phyloP scores from a whole-genome alignment of 805 yeast genomes.

The Zygosaccharomyces rouxii region DNA sequence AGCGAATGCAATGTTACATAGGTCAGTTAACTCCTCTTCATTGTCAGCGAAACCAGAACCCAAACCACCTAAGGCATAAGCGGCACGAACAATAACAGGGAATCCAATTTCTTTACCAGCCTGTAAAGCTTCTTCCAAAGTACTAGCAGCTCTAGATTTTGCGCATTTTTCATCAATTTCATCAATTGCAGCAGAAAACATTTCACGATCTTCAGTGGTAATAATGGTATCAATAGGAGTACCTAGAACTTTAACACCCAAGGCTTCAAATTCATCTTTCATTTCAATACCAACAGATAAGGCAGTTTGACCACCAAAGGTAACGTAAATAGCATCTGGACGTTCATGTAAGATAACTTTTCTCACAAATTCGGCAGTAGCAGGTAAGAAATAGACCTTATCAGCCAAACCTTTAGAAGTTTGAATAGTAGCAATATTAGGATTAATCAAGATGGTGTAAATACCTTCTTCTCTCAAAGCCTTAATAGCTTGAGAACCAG shows the following conservation, averaged over 20 bases:
- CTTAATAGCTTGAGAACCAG: conserved; percentile 98
- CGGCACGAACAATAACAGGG: conserved; percentile 97
- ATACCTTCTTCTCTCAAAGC: conserved; percentile 98
- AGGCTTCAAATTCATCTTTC: conserved; percentile 88
- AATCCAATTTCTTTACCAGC: conserved; percentile 87
- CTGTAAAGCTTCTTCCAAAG: conserved; percentile 72
- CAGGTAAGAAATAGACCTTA: conserved; percentile 97
- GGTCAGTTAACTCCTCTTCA: conserved; percentile 71
- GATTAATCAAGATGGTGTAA: conserved; percentile 91
- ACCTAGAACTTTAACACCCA: conserved; percentile 91
- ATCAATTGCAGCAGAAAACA: conserved; percentile 90
- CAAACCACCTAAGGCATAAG: conserved; percentile 94
- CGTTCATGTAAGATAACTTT: conserved; percentile 91
- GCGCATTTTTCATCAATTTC: conserved; percentile 96
- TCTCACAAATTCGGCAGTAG: conserved; percentile 91
- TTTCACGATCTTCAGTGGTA: conserved; percentile 97
- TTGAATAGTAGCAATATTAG: conserved; percentile 97
- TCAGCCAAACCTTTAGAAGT: conserved; percentile 97
- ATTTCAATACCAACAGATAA: conserved; percentile 90
- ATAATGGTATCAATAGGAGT: conserved; percentile 93
- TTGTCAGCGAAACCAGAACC: conserved; percentile 97
- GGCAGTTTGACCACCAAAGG: conserved; percentile 99
- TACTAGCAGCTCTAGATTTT: conserved; percentile 77
- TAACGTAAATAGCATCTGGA: conserved; percentile 95
- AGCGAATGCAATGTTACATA: conserved; percentile 90